phyloP scores from a whole-genome alignment of 257 asterid species.

The Gentiana straminea region DNA sequence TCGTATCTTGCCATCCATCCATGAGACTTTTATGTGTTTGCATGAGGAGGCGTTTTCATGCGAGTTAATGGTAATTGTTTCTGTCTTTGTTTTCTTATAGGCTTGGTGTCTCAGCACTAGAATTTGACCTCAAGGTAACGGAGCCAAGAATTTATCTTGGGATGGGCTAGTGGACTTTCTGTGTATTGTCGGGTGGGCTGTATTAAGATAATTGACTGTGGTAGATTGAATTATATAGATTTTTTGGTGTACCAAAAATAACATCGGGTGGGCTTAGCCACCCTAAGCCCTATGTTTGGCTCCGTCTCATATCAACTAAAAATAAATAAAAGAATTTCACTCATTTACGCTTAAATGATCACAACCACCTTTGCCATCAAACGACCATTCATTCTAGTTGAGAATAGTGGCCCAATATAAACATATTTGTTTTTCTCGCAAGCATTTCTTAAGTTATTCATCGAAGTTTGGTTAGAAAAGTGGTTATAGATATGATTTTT shows the following conservation, averaged over 20 bases:
- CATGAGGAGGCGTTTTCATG: not conserved
- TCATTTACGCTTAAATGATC: slow-evolving; percentile 2
- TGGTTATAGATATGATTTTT: not conserved
- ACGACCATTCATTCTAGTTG: not conserved
- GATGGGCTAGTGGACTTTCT: no score
- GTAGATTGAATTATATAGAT: no score
- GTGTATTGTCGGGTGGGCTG: no score
- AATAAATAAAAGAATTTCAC: slow-evolving; percentile 2
- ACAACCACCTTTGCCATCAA: not conserved
- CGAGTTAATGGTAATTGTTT: not conserved
- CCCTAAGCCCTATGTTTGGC: not conserved
- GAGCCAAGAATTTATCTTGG: no score
- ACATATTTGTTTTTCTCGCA: not conserved
- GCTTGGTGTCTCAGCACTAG: slow-evolving; percentile 68
- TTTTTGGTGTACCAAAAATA: not conserved
- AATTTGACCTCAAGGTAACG: slow-evolving; percentile 79
- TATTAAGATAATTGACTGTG: no score
- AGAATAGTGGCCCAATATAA: not conserved
- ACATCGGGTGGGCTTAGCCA: no score
- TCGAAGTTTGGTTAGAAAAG: no score
- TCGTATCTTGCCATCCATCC: no score
- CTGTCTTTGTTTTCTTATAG: slow-evolving; percentile 24
- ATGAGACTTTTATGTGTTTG: not conserved
- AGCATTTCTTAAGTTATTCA: no score
- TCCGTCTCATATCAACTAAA: slow-evolving; percentile 9